A percentile compares a stretch with the other conserved stretches of the same genome.
These are phyloP conservation scores for Arthroderma sp. DNA, from an alignment of 2,329 filamentous ascomycete genomes.

Conservation along the genomic window DNA sequence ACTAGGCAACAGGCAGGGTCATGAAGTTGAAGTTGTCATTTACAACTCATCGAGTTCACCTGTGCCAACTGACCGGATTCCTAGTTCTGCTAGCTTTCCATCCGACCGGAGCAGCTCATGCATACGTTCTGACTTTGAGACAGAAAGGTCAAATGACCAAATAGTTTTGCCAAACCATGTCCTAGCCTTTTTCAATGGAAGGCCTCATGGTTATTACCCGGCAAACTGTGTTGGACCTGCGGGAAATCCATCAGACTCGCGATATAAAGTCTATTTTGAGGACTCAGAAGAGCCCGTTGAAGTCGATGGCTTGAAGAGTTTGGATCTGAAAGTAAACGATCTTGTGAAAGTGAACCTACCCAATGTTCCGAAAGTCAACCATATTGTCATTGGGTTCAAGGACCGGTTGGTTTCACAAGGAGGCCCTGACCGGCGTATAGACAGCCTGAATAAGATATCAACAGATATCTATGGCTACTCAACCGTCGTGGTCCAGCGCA, in stretches of 20 bases:
- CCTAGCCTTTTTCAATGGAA: slow-evolving; percentile 45
- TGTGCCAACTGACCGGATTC: neutral
- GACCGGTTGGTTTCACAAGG: slow-evolving; percentile 18
- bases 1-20: no score
- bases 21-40: slow-evolving; percentile 5
- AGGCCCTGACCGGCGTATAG: slow-evolving; percentile 10
- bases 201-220: slow-evolving; percentile 44
- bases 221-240: slow-evolving; percentile 42
- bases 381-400: slow-evolving; percentile 30
- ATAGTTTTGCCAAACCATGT: slow-evolving; percentile 38
- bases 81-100: neutral
- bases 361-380: slow-evolving; percentile 29
- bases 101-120: neutral
- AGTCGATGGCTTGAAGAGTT: slow-evolving; percentile 29
- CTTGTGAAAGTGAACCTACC: slow-evolving; percentile 34
- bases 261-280: slow-evolving; percentile 35
- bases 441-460: slow-evolving; percentile 12
- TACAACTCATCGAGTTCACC: slow-evolving; percentile 7
- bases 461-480: slow-evolving; percentile 33
- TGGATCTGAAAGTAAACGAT: slow-evolving; percentile 34
- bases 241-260: slow-evolving; percentile 23
- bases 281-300: slow-evolving; percentile 27
- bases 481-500: slow-evolving; percentile 29
- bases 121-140: neutral
- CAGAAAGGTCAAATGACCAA: neutral